Evolutionary conservation across 805 yeast species (phyloP), one percentile per base, ranked within the genome.

Genomic region (Saturnispora zaruensis): DNA sequence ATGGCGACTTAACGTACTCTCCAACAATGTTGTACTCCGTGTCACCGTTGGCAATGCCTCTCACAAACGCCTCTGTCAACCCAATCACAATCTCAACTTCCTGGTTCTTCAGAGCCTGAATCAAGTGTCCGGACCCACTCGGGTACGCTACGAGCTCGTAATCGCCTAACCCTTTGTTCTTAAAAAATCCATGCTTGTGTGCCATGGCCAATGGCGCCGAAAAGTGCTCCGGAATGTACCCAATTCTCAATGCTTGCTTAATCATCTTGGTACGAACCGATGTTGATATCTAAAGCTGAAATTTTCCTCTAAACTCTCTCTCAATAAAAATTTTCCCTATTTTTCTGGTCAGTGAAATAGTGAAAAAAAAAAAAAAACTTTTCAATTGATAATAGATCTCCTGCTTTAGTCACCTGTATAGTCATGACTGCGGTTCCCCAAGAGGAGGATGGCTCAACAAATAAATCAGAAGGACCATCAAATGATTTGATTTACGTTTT

Each of bases 161-260:
- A 6, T 49, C 38, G 3, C 75, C 73, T 6, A 87, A 57, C 3
- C 77, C 79, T 32, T 66, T 61, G 6, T 66, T 66, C 5, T 63
- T 63, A 60, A 77, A 86, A 59, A 64, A 82, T 0, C 82, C 82
- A 45, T 86, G 73, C 44, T 69, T 53, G 52, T 73, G 61, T 4
- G 96, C 95, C 60, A 87, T 78, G 53, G 80, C 80, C 55, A 89
- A 69, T 4, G 96, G 96, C 0, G 96, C 85, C 37, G 93, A 82
- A 60, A 88, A 90, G 63, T 90, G 97, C 66, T 89, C 96, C 2
- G 96, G 96, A 47, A 89, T 81, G 67, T 78, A 85, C 2, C 96
- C 97, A 26, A 89, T 84, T 59, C 65, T 78, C 28, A 81, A 56
- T 7, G 46, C 37, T 37, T 46, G 50, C 51, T 47, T 57, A n/a